Evolutionary conservation across 306 rosid species (phyloP).

Genomic region (Styphnolobium japonicum): DNA sequence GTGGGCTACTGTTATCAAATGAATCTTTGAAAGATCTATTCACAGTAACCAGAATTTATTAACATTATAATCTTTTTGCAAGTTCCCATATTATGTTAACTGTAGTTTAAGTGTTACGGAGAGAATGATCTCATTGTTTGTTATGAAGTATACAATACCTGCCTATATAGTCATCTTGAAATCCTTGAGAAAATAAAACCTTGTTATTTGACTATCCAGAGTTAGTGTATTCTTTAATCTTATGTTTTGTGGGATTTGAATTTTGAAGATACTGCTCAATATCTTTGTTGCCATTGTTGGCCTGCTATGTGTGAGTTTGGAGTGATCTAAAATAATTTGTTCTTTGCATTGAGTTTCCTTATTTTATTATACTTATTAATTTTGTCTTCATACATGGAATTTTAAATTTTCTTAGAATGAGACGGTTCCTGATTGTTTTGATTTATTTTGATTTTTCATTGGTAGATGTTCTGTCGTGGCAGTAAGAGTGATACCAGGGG

Average conservation of each 20-base stretch:
- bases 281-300: background rate
- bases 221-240: background rate
- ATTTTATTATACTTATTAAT: background rate
- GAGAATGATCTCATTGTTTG: background rate
- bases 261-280: background rate
- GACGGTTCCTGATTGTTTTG: constrained; percentile 21
- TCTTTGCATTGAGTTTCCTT: background rate
- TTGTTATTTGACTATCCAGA: background rate
- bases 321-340: background rate
- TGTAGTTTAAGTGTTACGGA: background rate
- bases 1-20: background rate
- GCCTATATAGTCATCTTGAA: background rate
- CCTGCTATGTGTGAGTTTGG: background rate
- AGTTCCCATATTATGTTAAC: background rate
- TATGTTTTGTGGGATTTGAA: background rate
- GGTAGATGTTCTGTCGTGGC: constrained; percentile 95
- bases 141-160: background rate
- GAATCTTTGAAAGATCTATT: background rate
- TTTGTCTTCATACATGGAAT: background rate
- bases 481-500: constrained; percentile 90
- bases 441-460: constrained; percentile 28
- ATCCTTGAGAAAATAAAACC: background rate
- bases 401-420: constrained; percentile 7
- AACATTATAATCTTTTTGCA: background rate
- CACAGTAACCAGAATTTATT: background rate